phyloP scores from a whole-genome alignment of 306 rosid species.

The Psophocarpus tetragonolobus region DNA sequence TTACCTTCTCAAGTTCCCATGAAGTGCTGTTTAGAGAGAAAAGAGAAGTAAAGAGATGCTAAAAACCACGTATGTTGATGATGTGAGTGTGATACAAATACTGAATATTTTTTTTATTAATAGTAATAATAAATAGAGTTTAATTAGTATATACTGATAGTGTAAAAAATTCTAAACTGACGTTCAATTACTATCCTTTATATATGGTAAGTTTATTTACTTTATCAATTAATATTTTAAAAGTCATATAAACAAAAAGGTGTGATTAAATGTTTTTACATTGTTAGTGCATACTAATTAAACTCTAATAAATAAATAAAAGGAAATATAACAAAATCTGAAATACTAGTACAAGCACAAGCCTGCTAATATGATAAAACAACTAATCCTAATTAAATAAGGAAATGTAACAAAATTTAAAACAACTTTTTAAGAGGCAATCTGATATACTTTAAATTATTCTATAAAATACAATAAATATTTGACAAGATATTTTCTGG shows the following conservation, averaged over 20 bases:
- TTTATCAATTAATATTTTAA: too few relatives aligned
- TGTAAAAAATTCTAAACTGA: too few relatives aligned
- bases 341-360: too few relatives aligned
- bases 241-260: too few relatives aligned
- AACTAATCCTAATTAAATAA: not conserved
- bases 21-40: not conserved
- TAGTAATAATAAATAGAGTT: too few relatives aligned
- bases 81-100: not conserved
- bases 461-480: not conserved
- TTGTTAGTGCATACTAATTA: too few relatives aligned
- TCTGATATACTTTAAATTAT: not conserved
- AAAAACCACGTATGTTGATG: not conserved
- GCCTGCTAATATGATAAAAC: not conserved
- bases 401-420: not conserved
- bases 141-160: too few relatives aligned
- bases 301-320: too few relatives aligned
- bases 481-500: not conserved
- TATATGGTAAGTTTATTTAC: too few relatives aligned
- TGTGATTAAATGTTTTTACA: too few relatives aligned
- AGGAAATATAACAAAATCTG: too few relatives aligned
- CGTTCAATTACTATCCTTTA: too few relatives aligned
- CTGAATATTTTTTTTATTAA: not conserved
- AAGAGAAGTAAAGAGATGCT: not conserved
- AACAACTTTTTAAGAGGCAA: not conserved
- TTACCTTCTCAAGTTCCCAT: not conserved